These are phyloP conservation scores for Colletotrichum acutatum DNA, from an alignment of 2,329 filamentous ascomycete species.

Conservation along the genomic window DNA sequence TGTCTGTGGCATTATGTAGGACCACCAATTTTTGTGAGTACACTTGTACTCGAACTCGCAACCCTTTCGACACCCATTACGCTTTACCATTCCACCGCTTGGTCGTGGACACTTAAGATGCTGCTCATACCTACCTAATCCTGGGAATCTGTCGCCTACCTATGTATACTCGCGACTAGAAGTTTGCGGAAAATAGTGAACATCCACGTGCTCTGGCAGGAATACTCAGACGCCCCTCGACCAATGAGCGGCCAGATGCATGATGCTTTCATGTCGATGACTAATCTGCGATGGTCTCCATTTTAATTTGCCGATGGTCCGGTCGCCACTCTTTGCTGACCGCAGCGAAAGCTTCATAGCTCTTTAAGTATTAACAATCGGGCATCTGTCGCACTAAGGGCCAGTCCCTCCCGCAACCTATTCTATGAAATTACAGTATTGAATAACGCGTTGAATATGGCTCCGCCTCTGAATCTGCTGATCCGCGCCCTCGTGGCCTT, in stretches of 20 bases:
- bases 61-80: neutral
- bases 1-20: neutral
- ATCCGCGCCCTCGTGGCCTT: conserved; percentile 31
- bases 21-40: neutral
- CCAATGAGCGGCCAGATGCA: neutral
- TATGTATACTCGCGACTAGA: neutral
- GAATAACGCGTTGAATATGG: neutral
- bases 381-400: neutral
- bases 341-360: neutral
- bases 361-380: too few species aligned
- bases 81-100: neutral
- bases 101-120: neutral
- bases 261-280: conserved; percentile 25
- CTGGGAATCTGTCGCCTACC: too few species aligned
- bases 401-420: too few species aligned
- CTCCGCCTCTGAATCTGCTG: conserved; percentile 20
- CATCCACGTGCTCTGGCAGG: neutral
- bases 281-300: neutral
- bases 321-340: conserved; percentile 6
- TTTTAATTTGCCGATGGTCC: neutral
- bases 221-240: neutral
- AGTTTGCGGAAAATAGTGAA: neutral
- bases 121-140: too few species aligned
- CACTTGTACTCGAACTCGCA: neutral
- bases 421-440: neutral